Base-by-base conservation (phyloP, 2,329 filamentous ascomycete species). In the Fusarium sp. region DNA sequence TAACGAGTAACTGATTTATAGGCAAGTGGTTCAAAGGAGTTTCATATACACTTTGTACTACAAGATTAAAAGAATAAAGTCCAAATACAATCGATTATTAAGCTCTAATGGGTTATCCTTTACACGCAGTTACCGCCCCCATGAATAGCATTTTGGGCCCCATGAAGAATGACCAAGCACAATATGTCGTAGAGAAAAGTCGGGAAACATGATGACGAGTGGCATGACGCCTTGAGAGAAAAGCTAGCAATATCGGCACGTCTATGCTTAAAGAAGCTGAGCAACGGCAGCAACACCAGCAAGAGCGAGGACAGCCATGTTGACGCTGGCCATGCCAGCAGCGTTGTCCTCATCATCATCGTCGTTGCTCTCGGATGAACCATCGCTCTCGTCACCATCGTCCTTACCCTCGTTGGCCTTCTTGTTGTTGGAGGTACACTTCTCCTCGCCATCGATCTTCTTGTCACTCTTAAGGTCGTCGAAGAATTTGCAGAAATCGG, bases 401-500 rank as follows among this genome's bases (percentile, higher is more conserved):
- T 77, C 73, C 53, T 75, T 75, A 48, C 76, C 83, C 67, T 82
- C 75, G 79, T 87, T 87, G 76, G 86, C 86, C 43, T 82, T 74
- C 48, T 77, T 77, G 75, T 85, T 83, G 76, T 86, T 81, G 74
- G 81, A 81, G 26, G 77, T 77, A 82, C 87, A 89, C 30, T 72
- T 78, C 67, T 77, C 77, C 58, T 72, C 65, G 68, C 86, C 87
- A 55, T 77, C 72, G 43, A 81, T 76, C 49, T 81, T 77, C 51
- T 77, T 79, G 52, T 79, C 77, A 17, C 77, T 62, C 66, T 77
- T 76, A 32, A 74, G 68, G 34, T 83, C 76, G 64, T 82, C 74
- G 59, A 87, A 77, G 77, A 91, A 86, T 30, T 76, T 69, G 51
- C 79, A 76, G 83, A 91, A 88, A 57, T 78, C 74, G 59, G 68